Base-by-base conservation (phyloP, 2,329 filamentous ascomycete genomes). In the Aureobasidium leucospermi region DNA sequence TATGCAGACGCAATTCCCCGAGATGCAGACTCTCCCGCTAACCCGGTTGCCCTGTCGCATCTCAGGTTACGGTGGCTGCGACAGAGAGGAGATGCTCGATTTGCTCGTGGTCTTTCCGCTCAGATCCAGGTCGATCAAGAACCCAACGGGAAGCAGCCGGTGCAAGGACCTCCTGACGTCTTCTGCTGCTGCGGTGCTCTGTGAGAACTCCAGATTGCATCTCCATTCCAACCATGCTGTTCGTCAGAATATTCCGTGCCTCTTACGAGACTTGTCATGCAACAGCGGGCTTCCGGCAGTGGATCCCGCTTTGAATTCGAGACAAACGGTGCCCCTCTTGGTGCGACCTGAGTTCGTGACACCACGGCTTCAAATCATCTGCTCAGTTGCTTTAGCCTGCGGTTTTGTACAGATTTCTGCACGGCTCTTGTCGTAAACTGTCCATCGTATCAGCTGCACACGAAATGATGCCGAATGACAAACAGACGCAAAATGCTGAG, bases 1-100 rank as follows among this genome's bases (percentile, higher is more conserved):
- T 48, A 48, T 58, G 55, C 55, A 58, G 43, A 58, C n/a, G 55
- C 55, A 58, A 48, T 48, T 47, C 55, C 43, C 55, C 55, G 55
- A 45, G 36, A 39, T 41, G 42, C 55, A 47, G 55, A 31, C 28
- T 19, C 32, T 58, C 32, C 55, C 55, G 43, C 43, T 48, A 58
- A 58, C 55, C 55, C 23, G 55, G 55, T 58, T 58, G 43, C 23
- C 43, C 43, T 58, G 55, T 58, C 34, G 36, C 23, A 58, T 39
- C 55, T 58, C 32, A 58, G 52, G 41, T 55, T 38, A 43, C 39
- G n/a, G 39, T 55, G n/a, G 38, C 51, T 43, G 51, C 39, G 28
- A 32, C 28, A 34, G 32, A 43, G n/a, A 42, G 23, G 48, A 34
- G 38, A 42, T 43, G 38, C 23, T 43, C 29, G 19, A 43, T 55